A percentile compares a stretch with the other conserved stretches of the same genome.
phyloP scores from a whole-genome alignment of 345 rosid genomes.

The Melastoma malabathricum region DNA sequence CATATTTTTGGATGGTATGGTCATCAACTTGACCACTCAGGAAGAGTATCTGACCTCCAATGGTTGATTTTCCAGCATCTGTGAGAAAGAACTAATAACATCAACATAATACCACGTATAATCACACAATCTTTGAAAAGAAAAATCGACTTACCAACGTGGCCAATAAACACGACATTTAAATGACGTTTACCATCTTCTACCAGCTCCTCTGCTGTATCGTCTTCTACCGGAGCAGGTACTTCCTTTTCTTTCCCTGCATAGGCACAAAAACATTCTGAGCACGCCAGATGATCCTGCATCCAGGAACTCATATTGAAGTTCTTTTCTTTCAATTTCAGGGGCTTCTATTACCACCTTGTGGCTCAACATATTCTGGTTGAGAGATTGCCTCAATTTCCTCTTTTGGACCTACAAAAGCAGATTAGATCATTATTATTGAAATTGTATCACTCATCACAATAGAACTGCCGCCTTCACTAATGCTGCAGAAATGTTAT shows the following conservation, averaged over 20 bases:
- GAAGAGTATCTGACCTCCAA: slow-evolving; percentile 93
- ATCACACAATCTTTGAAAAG: not conserved
- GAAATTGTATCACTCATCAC: too few relatives aligned
- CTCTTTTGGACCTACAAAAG: not conserved
- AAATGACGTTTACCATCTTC: slow-evolving; percentile 59
- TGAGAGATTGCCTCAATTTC: not conserved
- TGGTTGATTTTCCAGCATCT: slow-evolving; percentile 98
- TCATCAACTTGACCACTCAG: slow-evolving; percentile 97
- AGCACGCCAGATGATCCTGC: slow-evolving; percentile 10
- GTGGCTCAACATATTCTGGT: not conserved
- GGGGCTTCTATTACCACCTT: too few relatives aligned
- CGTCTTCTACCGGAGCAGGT: slow-evolving; percentile 29
- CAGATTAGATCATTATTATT: too few relatives aligned
- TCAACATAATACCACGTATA: too few relatives aligned
- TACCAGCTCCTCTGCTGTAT: slow-evolving; percentile 23
- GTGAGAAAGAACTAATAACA: slow-evolving; percentile 1
- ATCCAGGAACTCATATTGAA: not conserved
- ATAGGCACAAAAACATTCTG: too few relatives aligned
- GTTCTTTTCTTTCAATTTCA: too few relatives aligned
- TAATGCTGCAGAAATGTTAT: too few relatives aligned
- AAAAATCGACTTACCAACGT: slow-evolving; percentile 65
- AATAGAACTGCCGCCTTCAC: too few relatives aligned
- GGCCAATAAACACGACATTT: slow-evolving; percentile 96
- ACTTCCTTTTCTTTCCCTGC: slow-evolving; percentile 47
- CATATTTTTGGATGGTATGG: slow-evolving; percentile 87